Conservation (phyloP, 768 basidiomycete species). For the Phlegmacium glaucopus region DNA sequence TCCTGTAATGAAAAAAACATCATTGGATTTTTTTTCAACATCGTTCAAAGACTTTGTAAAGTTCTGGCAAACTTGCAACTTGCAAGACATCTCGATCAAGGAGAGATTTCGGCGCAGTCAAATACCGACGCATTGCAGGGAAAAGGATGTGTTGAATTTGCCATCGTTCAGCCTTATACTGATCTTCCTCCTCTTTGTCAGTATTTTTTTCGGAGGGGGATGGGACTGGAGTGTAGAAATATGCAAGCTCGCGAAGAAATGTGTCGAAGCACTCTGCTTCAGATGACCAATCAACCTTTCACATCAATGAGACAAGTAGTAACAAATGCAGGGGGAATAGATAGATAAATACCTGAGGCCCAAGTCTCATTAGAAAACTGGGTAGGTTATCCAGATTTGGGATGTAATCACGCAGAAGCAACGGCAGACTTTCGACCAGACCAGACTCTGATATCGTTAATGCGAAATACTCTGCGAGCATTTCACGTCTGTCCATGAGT, state of each 20-base stretch:
- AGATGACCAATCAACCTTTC: constrained; percentile 82
- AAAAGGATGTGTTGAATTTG: constrained; percentile 91
- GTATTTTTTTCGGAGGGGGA: constrained; percentile 12
- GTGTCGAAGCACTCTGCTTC: constrained; percentile 85
- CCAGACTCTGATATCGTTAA: constrained; percentile 67
- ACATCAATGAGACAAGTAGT: background rate
- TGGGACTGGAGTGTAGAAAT: constrained; percentile 80
- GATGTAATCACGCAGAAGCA: constrained; percentile 82
- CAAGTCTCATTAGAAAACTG: constrained; percentile 84
- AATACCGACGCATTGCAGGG: constrained; percentile 77
- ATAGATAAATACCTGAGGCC: constrained; percentile 65
- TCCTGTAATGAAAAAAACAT: background rate
- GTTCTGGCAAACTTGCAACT: constrained; percentile 84
- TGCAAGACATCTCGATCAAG: constrained; percentile 78
- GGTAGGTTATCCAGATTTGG: constrained; percentile 92
- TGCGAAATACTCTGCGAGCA: constrained; percentile 93
- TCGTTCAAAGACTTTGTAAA: constrained; percentile 94
- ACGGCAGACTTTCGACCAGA: constrained; percentile 70
- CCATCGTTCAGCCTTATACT: constrained; percentile 68
- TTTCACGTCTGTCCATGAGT: constrained; percentile 61
- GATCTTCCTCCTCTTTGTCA: constrained; percentile 31
- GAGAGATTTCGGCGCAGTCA: constrained; percentile 62
- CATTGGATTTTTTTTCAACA: constrained; percentile 55
- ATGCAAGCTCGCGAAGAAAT: constrained; percentile 86
- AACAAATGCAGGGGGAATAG: background rate